Base-by-base conservation (phyloP, 192 early-diverging fungal genomes). In the Gonapodya prolifera region DNA sequence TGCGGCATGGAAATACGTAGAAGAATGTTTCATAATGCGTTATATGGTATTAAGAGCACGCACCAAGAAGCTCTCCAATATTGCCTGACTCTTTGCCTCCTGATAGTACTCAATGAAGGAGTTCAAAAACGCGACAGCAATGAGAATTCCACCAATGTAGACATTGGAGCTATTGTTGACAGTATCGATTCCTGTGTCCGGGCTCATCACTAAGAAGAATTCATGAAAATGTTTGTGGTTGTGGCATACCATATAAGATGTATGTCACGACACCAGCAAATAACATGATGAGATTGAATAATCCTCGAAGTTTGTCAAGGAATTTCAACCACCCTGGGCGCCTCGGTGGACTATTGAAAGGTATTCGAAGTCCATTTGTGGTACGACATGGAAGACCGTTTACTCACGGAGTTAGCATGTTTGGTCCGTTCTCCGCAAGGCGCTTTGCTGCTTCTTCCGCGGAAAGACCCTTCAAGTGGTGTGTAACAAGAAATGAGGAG, bases 61-160 rank as follows among this genome's bases (percentile, higher is more conserved):
- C 78, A 89, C 86, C 83, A 96, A 80, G 86, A 98, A 93, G 1
- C 95, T 95, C 35, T 95, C 93, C 34, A 98, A 82, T 70, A 95
- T 90, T 35, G 93, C 93, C 31, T 91, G 89, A 34, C 92, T 91
- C 84, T 98, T 98, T 83, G 92, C 93, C 75, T 88, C 83, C 84
- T 98, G 96, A 79, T 91, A 92, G 82, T 95, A 97, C 82, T 98
- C 96, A 80, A 98, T 94, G 34, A 83, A 85, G 0, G 96, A 93
- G 81, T 98, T 98, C 69, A 94, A 70, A 74, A 98, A 92, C 0
- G 95, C 93, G 69, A 98, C 94, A 70, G 75, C 86, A 75, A 98
- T 89, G 0, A 96, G 85, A 79, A 98, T 95, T 69, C 90, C 91
- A 32, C 96, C 96, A 69, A 96, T 88, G 80, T 97, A 97, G 30